Percentiles rank a stretch among this genome's conserved stretches.
phyloP scores from a whole-genome alignment of 176 grass and related monocot species.

The Avena insularis region DNA sequence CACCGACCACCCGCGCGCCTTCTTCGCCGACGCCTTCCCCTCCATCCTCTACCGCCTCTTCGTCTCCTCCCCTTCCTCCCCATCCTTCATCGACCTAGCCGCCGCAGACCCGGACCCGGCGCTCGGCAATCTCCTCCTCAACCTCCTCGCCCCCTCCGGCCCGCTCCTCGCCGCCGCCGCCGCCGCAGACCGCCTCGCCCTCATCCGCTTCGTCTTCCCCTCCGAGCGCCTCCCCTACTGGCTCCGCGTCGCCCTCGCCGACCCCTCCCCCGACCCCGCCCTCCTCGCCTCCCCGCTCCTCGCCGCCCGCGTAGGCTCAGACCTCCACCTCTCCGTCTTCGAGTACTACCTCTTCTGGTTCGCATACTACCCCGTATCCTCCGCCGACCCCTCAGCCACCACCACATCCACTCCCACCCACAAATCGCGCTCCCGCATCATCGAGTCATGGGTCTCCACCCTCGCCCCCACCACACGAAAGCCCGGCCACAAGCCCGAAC shows the following conservation, averaged over 20 bases:
- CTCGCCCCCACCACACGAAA: neutral
- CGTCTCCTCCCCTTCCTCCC: slow-evolving; percentile 31
- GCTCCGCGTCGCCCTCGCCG: slow-evolving; percentile 21
- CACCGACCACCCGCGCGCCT: slow-evolving; percentile 33
- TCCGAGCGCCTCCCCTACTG: slow-evolving; percentile 32
- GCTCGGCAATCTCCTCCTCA: neutral
- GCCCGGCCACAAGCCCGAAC: neutral
- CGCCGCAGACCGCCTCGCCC: slow-evolving; percentile 17
- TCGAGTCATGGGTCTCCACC: slow-evolving; percentile 30
- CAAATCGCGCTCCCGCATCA: slow-evolving; percentile 29
- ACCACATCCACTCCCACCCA: neutral
- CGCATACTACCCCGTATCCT: slow-evolving; percentile 25
- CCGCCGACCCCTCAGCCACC: neutral
- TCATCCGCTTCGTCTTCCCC: slow-evolving; percentile 33
- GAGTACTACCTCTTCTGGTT: slow-evolving; percentile 37
- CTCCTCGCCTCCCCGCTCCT: slow-evolving; percentile 9
- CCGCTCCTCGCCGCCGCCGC: slow-evolving; percentile 29
- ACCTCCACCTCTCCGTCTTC: slow-evolving; percentile 31
- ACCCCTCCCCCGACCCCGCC: neutral
- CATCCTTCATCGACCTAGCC: slow-evolving; percentile 28
- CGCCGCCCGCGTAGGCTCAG: slow-evolving; percentile 21
- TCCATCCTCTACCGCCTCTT: slow-evolving; percentile 27
- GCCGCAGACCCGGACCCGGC: neutral
- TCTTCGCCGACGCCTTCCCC: slow-evolving; percentile 37
- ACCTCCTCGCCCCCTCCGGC: slow-evolving; percentile 30